phyloP scores from a whole-genome alignment of 2,329 filamentous ascomycete genomes.

The Blastomyces emzantsi region DNA sequence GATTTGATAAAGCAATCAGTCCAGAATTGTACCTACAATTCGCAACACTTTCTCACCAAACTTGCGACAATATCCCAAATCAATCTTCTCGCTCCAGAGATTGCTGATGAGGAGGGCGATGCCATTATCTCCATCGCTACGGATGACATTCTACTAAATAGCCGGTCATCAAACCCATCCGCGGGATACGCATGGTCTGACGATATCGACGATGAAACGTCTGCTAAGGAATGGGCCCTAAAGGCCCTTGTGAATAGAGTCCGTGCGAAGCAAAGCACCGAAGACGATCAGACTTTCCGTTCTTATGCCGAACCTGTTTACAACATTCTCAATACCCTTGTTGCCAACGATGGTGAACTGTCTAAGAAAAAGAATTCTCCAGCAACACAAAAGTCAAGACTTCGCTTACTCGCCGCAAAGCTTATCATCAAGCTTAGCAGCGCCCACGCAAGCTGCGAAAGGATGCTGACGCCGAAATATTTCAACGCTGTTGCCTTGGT shows the following conservation, averaged over 20 bases:
- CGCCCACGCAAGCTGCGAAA: conserved; percentile 61
- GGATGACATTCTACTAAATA: conserved; percentile 62
- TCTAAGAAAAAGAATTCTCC: conserved; percentile 69
- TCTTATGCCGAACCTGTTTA: conserved; percentile 58
- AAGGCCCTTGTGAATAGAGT: conserved; percentile 81
- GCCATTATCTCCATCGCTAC: conserved; percentile 70
- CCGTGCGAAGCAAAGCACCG: conserved; percentile 51
- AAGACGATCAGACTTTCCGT: conserved; percentile 36
- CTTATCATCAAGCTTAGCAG: conserved; percentile 76
- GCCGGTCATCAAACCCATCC: conserved; percentile 44
- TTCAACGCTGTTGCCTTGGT: conserved; percentile 78
- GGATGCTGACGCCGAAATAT: conserved; percentile 58
- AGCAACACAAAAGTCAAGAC: conserved; percentile 64
- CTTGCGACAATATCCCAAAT: conserved; percentile 53
- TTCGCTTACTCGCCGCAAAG: conserved; percentile 73
- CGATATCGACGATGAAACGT: conserved; percentile 69
- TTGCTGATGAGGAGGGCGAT: conserved; percentile 64
- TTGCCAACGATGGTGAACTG: conserved; percentile 69
- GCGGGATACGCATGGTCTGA: conserved; percentile 58
- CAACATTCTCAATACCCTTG: conserved; percentile 66
- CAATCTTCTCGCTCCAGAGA: conserved; percentile 62
- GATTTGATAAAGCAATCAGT: conserved; percentile 71
- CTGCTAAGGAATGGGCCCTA: conserved; percentile 73
- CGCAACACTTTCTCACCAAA: conserved; percentile 59
- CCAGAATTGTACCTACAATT: conserved; percentile 63